Conservation (phyloP, 805 yeast species). For the Brettanomyces sp. region DNA sequence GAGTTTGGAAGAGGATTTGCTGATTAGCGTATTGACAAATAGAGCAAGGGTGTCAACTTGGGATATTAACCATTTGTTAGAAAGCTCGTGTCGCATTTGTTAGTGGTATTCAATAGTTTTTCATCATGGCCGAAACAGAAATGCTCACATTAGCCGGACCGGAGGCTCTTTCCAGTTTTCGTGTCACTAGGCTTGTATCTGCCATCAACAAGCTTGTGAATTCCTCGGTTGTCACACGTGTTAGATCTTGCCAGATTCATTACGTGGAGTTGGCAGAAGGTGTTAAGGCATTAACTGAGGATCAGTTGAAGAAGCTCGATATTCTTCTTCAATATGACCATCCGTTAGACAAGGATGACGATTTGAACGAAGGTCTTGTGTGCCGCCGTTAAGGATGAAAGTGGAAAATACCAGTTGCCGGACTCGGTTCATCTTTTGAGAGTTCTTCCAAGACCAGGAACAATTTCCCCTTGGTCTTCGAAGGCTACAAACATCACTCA, state of each 20-base stretch:
- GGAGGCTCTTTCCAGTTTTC: constrained; percentile 76
- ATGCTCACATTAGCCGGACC: constrained; percentile 74
- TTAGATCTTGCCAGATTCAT: constrained; percentile 72
- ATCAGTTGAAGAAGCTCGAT: constrained; percentile 41
- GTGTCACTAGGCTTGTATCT: constrained; percentile 63
- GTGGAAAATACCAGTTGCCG: constrained; percentile 15
- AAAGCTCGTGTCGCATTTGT: background rate
- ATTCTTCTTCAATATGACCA: constrained; percentile 68
- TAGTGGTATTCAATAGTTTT: background rate
- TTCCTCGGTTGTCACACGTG: constrained; percentile 55
- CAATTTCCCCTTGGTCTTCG: constrained; percentile 98
- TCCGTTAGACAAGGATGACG: constrained; percentile 35
- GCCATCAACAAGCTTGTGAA: constrained; percentile 67
- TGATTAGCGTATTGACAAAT: too few species aligned
- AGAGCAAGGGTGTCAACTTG: too few species aligned
- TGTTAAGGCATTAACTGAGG: constrained; percentile 29
- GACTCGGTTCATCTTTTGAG: constrained; percentile 52
- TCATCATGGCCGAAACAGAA: background rate
- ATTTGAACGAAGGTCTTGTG: constrained; percentile 9
- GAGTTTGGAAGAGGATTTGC: too few species aligned
- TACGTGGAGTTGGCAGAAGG: constrained; percentile 49
- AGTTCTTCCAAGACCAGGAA: constrained; percentile 86
- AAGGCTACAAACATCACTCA: constrained; percentile 92
- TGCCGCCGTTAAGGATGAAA: constrained; percentile 20
- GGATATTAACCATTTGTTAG: background rate